A percentile compares a stretch with the other conserved stretches of the same genome.
These are phyloP conservation scores for Exidia glandulosa DNA, from an alignment of 768 basidiomycete genomes.

Conservation along the genomic window DNA sequence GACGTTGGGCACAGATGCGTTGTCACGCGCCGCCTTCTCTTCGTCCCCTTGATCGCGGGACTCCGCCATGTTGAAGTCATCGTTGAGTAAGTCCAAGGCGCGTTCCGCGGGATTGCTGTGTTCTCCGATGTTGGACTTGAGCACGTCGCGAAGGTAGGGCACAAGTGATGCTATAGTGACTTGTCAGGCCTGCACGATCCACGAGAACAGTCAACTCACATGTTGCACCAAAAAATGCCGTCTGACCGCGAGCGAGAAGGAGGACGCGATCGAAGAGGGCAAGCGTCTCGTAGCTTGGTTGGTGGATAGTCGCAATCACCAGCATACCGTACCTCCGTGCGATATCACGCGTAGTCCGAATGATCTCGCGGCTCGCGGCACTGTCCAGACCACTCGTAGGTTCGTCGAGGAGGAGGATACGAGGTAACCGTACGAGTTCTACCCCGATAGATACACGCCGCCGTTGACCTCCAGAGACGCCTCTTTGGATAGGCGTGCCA, in stretches of 20 bases:
- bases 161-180: constrained; percentile 11
- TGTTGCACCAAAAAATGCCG: constrained; percentile 30
- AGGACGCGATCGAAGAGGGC: constrained; percentile 48
- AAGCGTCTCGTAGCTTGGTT: constrained; percentile 51
- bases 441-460: constrained; percentile 51
- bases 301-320: constrained; percentile 57
- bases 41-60: background rate
- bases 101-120: constrained; percentile 48
- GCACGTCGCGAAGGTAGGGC: constrained; percentile 16
- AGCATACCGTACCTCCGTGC: constrained; percentile 39
- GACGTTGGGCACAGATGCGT: no score
- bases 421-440: constrained; percentile 47
- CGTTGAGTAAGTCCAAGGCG: constrained; percentile 46
- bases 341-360: constrained; percentile 31
- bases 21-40: background rate
- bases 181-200: constrained; percentile 24
- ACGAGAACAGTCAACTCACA: background rate
- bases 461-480: constrained; percentile 58
- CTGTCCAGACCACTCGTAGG: constrained; percentile 48
- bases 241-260: constrained; percentile 43
- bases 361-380: constrained; percentile 32
- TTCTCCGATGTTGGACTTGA: constrained; percentile 17
- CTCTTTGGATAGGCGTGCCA: constrained; percentile 46
- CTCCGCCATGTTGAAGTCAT: constrained; percentile 24
- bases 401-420: constrained; percentile 53